Evolutionary conservation across 257 asterid species (phyloP).

Genomic region (Ilex aquifolium): DNA sequence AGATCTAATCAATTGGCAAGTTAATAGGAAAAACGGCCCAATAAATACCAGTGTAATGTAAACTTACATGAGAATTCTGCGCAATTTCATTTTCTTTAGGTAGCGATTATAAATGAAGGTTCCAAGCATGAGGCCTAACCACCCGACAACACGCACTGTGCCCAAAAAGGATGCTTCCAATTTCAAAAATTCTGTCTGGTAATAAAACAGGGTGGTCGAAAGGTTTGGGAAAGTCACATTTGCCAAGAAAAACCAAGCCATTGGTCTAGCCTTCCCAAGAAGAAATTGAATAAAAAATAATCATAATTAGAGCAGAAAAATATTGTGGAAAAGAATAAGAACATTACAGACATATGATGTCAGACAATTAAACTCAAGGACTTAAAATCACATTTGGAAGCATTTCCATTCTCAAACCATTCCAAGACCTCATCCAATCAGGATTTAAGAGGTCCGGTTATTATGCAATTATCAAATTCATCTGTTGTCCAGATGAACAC

Average conservation of each 20-base stretch:
- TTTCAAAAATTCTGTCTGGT: constrained; percentile 75
- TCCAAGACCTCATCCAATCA: constrained; percentile 4
- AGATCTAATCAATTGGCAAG: not conserved
- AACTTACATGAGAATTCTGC: constrained; percentile 75
- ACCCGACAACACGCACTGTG: constrained; percentile 81
- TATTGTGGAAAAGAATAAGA: not conserved
- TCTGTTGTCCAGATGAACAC: not conserved
- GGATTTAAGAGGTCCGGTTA: not conserved
- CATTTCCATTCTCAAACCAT: not conserved
- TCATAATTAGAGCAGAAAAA: constrained; percentile 17
- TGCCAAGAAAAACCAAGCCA: constrained; percentile 97
- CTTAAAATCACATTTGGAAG: not conserved
- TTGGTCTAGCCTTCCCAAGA: constrained; percentile 57
- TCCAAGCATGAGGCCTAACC: constrained; percentile 93
- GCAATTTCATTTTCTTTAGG: constrained; percentile 75
- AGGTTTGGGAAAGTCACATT: constrained; percentile 80
- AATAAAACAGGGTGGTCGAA: constrained; percentile 84
- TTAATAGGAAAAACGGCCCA: not conserved
- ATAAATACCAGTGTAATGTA: not conserved
- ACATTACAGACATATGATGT: too few species aligned
- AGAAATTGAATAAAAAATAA: constrained; percentile 18
- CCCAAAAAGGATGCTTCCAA: constrained; percentile 94
- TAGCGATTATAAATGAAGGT: constrained; percentile 68
- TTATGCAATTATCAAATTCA: not conserved
- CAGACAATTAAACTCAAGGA: too few species aligned